Evolutionary conservation across 1,284 basidiomycete genomes (phyloP), one percentile per base, ranked within the genome.

Genomic region (Pseudozyma sp.): DNA sequence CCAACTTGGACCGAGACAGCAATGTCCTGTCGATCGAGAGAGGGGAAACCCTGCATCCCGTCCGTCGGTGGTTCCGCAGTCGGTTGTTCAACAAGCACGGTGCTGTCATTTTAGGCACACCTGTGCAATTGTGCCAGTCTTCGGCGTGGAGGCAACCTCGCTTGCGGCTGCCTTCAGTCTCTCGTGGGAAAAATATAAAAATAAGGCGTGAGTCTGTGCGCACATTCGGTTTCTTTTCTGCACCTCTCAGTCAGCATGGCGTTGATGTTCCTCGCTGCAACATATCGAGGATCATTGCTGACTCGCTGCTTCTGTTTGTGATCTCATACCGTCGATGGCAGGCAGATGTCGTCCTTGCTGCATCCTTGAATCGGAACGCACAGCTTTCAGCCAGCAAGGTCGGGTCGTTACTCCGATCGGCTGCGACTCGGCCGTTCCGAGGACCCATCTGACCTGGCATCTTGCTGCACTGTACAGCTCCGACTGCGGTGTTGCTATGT

Each of bases 161-260:
- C 51, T 53, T 53, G 40, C 51, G 42, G n/a, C 34, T 34, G 24
- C 42, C 16, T 42, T 29, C 29, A 29, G 17, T 37, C 34, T 10
- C 51, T 53, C 51, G 51, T 52, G 50, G 50, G 50, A 42, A 52
- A 37, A 10, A 10, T 37, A 10, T 45, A 14, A 7, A 24, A 9
- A 24, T 13, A 9, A 45, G 14, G 35, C 35, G 35, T 24, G 24
- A 24, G 24, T 37, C 35, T 37, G 35, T 37, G 40, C 40, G 16
- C 10, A 33, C 10, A 44, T 24, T 24, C 24, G 24, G 24, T 43
- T 9, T 43, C 24, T 48, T 48, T 31, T 6, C 39, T 51, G 52
- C 42, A 54, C 42, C 31, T 45, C 52, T 54, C 52, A 54, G 52
- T 54, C 52, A 54, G 52, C 52, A 24, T 29, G 31, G 52, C 29